Percentiles rank a stretch among this genome's conserved stretches.
These are phyloP conservation scores for Lathyrus tuberosus DNA, from an alignment of 306 rosid genomes.

Conservation along the genomic window DNA sequence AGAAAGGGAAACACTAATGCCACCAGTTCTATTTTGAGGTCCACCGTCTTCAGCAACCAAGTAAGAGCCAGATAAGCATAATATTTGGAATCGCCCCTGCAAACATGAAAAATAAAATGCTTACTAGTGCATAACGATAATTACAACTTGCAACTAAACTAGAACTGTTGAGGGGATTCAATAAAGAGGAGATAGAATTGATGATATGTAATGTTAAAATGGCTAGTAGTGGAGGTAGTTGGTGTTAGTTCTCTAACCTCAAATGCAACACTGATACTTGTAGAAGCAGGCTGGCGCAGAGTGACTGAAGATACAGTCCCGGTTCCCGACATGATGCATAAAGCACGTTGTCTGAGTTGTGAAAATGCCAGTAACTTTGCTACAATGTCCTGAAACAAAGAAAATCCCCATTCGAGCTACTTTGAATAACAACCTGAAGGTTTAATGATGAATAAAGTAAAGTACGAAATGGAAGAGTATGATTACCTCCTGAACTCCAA, in stretches of 20 bases:
- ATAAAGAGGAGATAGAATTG: constrained; percentile 10
- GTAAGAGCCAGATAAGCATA: constrained; percentile 93
- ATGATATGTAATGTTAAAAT: constrained; percentile 18
- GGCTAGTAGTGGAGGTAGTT: neutral
- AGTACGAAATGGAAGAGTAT: constrained; percentile 10
- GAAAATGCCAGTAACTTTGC: constrained; percentile 74
- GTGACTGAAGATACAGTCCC: constrained; percentile 81
- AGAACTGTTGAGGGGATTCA: neutral
- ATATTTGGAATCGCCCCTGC: constrained; percentile 93
- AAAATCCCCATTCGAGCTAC: constrained; percentile 35
- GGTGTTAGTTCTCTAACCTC: constrained; percentile 61
- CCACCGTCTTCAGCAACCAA: constrained; percentile 97
- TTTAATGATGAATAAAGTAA: constrained; percentile 2
- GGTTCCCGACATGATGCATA: constrained; percentile 83
- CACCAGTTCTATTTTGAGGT: constrained; percentile 77
- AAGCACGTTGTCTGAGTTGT: constrained; percentile 88
- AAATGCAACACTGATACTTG: constrained; percentile 61
- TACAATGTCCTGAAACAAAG: constrained; percentile 74
- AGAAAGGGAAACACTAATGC: constrained; percentile 82
- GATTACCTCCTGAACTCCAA: constrained; percentile 84
- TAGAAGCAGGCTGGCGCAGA: constrained; percentile 88
- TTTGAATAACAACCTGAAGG: constrained; percentile 10
- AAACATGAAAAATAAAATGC: constrained; percentile 15
- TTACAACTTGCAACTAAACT: constrained; percentile 11
- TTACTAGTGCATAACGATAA: constrained; percentile 22